phyloP scores from a whole-genome alignment of 2,329 filamentous ascomycete species.

The Dothideomycetidae sp. region DNA sequence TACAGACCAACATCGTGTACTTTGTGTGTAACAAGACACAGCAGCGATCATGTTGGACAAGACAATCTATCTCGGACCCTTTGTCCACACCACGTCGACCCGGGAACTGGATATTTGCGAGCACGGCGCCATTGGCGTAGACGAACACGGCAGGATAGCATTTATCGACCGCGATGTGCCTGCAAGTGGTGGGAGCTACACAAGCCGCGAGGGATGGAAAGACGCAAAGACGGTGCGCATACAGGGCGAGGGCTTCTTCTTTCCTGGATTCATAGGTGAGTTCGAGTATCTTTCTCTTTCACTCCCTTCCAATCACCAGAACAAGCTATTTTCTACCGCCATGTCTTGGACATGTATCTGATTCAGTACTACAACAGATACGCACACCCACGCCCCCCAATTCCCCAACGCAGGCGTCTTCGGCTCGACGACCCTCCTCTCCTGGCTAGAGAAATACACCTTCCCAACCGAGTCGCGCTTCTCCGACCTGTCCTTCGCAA shows the following conservation, averaged over 20 bases:
- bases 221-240: slow-evolving; percentile 25
- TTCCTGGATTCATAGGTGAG: slow-evolving; percentile 67
- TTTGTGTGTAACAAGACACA: too few species aligned
- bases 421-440: slow-evolving; percentile 78
- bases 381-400: slow-evolving; percentile 88
- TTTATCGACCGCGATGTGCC: slow-evolving; percentile 28
- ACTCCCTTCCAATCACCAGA: background rate
- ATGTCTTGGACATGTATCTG: too few species aligned
- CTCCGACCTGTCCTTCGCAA: slow-evolving; percentile 46
- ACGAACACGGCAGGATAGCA: slow-evolving; percentile 38
- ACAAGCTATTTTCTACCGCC: background rate
- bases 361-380: slow-evolving; percentile 46
- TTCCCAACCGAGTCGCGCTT: slow-evolving; percentile 83
- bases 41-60: slow-evolving; percentile 12
- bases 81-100: slow-evolving; percentile 42
- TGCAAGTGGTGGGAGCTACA: background rate
- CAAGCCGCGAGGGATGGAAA: slow-evolving; percentile 26
- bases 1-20: background rate
- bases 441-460: slow-evolving; percentile 90
- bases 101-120: slow-evolving; percentile 36
- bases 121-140: slow-evolving; percentile 36
- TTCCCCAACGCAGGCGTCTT: slow-evolving; percentile 92
- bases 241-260: slow-evolving; percentile 54
- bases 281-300: slow-evolving; percentile 8
- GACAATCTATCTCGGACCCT: slow-evolving; percentile 44